Evolutionary conservation across 768 basidiomycete genomes (phyloP).

Genomic region (Hydnomerulius pinastri): DNA sequence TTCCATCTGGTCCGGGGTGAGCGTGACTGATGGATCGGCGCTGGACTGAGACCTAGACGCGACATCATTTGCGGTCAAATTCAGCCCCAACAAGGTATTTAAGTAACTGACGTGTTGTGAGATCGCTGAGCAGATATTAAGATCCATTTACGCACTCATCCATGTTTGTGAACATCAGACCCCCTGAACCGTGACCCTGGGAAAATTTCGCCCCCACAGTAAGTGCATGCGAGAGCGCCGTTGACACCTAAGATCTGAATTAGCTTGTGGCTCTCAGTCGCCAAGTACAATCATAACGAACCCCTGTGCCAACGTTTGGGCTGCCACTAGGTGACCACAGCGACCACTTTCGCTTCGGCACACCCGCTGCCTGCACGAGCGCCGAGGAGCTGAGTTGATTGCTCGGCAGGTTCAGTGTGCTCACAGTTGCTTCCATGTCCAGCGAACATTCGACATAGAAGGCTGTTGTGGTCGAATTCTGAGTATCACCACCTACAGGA

Average conservation of each 20-base stretch:
- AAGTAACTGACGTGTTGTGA: background rate
- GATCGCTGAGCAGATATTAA: background rate
- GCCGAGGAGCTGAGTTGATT: background rate
- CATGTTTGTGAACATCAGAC: background rate
- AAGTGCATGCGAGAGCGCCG: background rate
- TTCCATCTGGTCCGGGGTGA: conserved; percentile 12
- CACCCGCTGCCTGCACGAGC: background rate
- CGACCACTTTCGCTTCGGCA: background rate
- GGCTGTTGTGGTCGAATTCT: background rate
- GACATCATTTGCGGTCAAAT: background rate
- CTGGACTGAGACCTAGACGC: background rate
- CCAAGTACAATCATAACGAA: background rate
- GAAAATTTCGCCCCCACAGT: background rate
- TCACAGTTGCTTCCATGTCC: background rate
- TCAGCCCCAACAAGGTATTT: background rate
- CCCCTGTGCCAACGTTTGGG: background rate
- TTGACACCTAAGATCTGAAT: background rate
- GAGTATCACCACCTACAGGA: conserved; percentile 3
- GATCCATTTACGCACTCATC: background rate
- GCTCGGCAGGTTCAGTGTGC: background rate
- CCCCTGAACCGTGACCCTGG: background rate
- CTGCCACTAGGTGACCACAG: background rate
- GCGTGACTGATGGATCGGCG: background rate
- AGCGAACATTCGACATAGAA: background rate
- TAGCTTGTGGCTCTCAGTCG: background rate